phyloP scores from a whole-genome alignment of 495 filamentous ascomycete species.

The Penicillium desertorum region DNA sequence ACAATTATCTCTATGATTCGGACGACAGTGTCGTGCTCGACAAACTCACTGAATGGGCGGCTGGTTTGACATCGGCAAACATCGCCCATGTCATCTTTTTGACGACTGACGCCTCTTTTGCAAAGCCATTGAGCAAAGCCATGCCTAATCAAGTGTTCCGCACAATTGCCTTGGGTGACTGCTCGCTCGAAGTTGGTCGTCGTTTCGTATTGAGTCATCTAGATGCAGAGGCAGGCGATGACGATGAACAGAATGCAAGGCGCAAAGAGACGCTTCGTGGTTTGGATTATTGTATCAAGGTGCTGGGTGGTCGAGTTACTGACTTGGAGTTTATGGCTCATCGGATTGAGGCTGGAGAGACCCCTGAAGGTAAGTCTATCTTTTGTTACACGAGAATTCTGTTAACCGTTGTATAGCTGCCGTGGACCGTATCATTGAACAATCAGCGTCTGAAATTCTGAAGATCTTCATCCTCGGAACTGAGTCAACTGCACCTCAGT shows the following conservation, averaged over 20 bases:
- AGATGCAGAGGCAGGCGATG: constrained; percentile 48
- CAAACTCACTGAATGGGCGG: constrained; percentile 90
- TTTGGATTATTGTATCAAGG: constrained; percentile 77
- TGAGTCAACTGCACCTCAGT: constrained; percentile 50
- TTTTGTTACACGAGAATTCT: background rate
- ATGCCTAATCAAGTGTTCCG: constrained; percentile 91
- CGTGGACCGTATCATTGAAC: constrained; percentile 85
- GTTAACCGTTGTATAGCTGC: constrained; percentile 54
- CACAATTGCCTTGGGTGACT: constrained; percentile 79
- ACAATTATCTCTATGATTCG: constrained; percentile 83
- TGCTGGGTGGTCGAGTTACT: constrained; percentile 84
- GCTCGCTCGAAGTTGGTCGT: constrained; percentile 80
- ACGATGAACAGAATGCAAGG: constrained; percentile 36
- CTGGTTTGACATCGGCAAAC: constrained; percentile 80
- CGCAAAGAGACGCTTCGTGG: constrained; percentile 52
- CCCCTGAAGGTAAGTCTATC: constrained; percentile 55
- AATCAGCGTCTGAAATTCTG: constrained; percentile 82
- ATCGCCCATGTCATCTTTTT: constrained; percentile 95
- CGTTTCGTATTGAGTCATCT: constrained; percentile 86
- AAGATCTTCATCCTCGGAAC: constrained; percentile 81
- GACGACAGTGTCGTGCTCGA: constrained; percentile 78
- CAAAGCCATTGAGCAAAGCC: constrained; percentile 82
- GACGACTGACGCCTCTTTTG: constrained; percentile 87
- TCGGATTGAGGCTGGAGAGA: constrained; percentile 88
- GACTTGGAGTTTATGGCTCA: constrained; percentile 92